Percentiles rank a stretch among this genome's conserved stretches.
Conservation (phyloP, 2,329 filamentous ascomycete genomes). For the Colletotrichum eleusines region DNA sequence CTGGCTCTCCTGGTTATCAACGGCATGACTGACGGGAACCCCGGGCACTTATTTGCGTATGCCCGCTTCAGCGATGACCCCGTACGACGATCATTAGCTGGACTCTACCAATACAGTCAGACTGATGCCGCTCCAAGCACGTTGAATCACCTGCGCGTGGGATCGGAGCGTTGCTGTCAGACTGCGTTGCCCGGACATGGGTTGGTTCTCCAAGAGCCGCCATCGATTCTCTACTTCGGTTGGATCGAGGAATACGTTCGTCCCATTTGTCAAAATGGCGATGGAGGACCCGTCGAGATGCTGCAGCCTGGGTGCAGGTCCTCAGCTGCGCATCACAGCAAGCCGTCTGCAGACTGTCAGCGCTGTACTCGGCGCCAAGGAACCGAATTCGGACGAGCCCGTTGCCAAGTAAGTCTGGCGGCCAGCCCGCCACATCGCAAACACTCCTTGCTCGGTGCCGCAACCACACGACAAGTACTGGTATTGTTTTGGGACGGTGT, state of each 20-base stretch:
- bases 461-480: neutral
- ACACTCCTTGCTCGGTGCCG: neutral
- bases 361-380: neutral
- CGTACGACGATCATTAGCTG: neutral
- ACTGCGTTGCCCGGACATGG: neutral
- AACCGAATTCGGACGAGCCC: neutral
- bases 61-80: neutral
- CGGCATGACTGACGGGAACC: neutral
- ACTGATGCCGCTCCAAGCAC: neutral
- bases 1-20: neutral
- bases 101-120: neutral
- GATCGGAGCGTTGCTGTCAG: neutral
- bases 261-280: constrained; percentile 3
- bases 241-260: neutral
- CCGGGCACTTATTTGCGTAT: neutral
- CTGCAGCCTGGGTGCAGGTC: neutral
- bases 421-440: neutral
- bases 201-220: neutral
- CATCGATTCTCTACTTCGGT: neutral
- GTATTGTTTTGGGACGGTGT: neutral
- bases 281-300: neutral
- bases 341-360: neutral
- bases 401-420: neutral
- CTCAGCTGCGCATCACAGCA: neutral
- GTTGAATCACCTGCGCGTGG: neutral